Conservation (phyloP, 1,284 basidiomycete species). For the Lentinula novae-zelandiae region DNA sequence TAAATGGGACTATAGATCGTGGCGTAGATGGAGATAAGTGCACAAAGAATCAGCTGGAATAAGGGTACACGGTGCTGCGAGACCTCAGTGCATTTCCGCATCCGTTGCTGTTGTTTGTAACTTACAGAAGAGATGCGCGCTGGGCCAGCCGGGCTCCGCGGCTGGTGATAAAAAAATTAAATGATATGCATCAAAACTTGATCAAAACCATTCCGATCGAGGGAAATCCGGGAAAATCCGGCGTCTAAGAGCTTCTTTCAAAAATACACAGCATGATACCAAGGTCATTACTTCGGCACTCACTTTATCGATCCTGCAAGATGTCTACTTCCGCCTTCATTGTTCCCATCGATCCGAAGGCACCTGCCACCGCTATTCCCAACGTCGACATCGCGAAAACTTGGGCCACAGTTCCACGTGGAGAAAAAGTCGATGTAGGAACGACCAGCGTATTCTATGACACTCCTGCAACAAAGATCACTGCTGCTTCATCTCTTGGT, state of each 20-base stretch:
- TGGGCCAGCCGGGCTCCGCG: no score
- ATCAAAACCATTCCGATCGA: no score
- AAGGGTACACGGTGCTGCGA: no score
- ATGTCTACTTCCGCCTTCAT: slow-evolving; percentile 16
- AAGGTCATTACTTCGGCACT: background rate
- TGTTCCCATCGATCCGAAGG: slow-evolving; percentile 12
- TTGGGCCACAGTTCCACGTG: slow-evolving; percentile 5
- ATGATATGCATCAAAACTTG: no score
- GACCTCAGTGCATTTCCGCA: no score
- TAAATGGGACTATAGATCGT: no score
- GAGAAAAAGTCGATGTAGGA: slow-evolving; percentile 47
- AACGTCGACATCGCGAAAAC: slow-evolving; percentile 4
- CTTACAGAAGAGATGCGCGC: no score
- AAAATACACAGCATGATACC: background rate
- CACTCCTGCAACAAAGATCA: slow-evolving; percentile 40
- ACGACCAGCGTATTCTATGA: slow-evolving; percentile 66
- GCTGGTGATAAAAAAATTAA: no score
- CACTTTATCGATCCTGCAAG: background rate
- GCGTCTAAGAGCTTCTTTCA: background rate
- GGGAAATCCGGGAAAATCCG: background rate
- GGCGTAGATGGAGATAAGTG: no score
- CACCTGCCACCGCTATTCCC: background rate
- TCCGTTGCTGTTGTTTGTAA: no score
- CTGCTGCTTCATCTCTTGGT: slow-evolving; percentile 61
- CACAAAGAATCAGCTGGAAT: no score